These are phyloP conservation scores for Aspergillus nidulans DNA, from an alignment of 495 filamentous ascomycete genomes.

Conservation along the genomic window DNA sequence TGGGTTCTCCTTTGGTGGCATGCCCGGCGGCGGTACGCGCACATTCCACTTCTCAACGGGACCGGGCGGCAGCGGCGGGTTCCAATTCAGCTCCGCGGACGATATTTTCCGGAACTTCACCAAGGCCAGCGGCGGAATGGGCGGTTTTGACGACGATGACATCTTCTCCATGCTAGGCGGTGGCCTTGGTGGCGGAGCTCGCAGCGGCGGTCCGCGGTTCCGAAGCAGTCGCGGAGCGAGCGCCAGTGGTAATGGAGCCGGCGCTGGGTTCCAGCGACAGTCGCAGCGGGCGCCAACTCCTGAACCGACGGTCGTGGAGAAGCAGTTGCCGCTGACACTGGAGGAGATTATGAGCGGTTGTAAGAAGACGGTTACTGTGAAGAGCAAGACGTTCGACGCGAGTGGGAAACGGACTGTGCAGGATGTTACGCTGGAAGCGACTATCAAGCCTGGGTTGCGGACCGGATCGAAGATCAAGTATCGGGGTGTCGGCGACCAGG, in stretches of 20 bases:
- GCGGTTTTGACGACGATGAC: conserved; percentile 54
- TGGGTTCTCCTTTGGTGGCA: conserved; percentile 49
- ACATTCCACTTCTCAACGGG: conserved; percentile 74
- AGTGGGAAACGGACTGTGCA: conserved; percentile 78
- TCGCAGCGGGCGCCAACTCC: conserved; percentile 56
- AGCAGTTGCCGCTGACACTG: conserved; percentile 71
- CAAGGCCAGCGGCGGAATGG: conserved; percentile 40
- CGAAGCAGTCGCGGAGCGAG: conserved; percentile 31
- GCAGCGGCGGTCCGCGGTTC: conserved; percentile 32
- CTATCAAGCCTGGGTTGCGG: conserved; percentile 91
- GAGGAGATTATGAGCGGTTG: conserved; percentile 83
- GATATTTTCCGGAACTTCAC: conserved; percentile 83
- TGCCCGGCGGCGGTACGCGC: conserved; percentile 54
- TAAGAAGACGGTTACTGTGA: conserved; percentile 95
- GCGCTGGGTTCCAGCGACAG: conserved; percentile 38
- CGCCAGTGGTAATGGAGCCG: conserved; percentile 31
- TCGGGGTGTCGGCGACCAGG: conserved; percentile 90
- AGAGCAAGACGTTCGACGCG: conserved; percentile 86
- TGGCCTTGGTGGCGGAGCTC: conserved; percentile 38
- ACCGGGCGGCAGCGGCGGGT: conserved; percentile 53
- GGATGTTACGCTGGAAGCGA: conserved; percentile 87
- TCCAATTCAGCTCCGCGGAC: conserved; percentile 77
- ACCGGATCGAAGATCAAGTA: conserved; percentile 98
- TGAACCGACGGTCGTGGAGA: conserved; percentile 87
- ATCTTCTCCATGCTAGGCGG: conserved; percentile 45